phyloP scores from a whole-genome alignment of 176 grass and related monocot genomes.

The Bolboschoenus planiculmis region DNA sequence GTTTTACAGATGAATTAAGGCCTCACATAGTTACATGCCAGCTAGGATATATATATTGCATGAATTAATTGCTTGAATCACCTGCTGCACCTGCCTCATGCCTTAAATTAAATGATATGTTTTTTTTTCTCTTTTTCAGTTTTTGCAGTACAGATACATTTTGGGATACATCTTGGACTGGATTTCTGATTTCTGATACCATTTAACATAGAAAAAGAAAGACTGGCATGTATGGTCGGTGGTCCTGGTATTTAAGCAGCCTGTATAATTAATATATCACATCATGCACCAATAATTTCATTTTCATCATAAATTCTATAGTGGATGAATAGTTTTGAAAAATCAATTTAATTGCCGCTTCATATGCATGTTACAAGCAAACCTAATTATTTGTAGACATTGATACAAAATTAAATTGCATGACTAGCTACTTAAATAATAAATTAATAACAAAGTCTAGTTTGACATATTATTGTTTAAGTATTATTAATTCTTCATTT shows the following conservation, averaged over 20 bases:
- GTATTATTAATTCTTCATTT: neutral
- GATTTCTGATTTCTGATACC: conserved; percentile 14
- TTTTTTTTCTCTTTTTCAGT: neutral
- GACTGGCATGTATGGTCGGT: neutral
- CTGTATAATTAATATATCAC: neutral
- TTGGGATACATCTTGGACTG: neutral
- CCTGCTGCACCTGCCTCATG: neutral
- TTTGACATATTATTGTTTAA: neutral
- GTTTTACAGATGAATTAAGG: neutral
- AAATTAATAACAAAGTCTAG: neutral
- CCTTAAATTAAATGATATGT: neutral
- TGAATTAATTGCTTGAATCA: neutral
- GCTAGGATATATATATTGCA: neutral
- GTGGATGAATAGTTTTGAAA: neutral
- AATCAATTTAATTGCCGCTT: neutral
- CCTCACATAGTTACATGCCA: neutral
- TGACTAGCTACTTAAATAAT: neutral
- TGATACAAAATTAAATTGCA: neutral
- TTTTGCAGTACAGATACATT: conserved; percentile 6
- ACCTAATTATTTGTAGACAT: neutral
- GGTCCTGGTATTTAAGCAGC: neutral
- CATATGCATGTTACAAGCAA: neutral
- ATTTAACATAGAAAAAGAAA: conserved; percentile 1
- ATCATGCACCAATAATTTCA: neutral
- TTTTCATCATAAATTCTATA: neutral